Base-by-base conservation (phyloP, 1,284 basidiomycete genomes). In the Austroboletus rostrupii region DNA sequence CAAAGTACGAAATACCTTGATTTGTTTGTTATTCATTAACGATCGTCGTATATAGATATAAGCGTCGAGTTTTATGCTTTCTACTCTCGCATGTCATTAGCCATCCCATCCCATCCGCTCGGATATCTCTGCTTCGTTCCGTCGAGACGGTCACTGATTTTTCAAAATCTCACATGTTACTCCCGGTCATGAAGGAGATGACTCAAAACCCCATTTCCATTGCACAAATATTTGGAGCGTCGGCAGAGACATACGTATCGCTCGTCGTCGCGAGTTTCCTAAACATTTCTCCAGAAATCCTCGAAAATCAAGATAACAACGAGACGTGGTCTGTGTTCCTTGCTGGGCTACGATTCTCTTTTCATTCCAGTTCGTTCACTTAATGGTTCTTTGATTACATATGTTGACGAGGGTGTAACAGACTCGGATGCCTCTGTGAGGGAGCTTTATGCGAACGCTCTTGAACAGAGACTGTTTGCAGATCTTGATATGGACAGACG, bases 51-150 rank as follows among this genome's bases (percentile, higher is more conserved):
- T 50, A 36, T 49, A 92, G 88, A 49, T 85, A 87, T 68, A 91
- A 87, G 60, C 81, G 84, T 53, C 79, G 83, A 12, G 72, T 94
- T 42, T 64, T 92, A 33, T 92, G 87, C 63, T 96, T 80, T 69
- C 67, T 97, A 2, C 69, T 91, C 14, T 96, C 94, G 3, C 96
- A 98, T 66, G 75, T 87, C 44, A 76, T 81, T 33, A 80, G 80
- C 6, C 81, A 89, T 62, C 70, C 75, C 5, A 66, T 79, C 7
- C 65, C 77, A 5, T 53, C 61, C 1, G 75, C 80, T 32, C 81
- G 83, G 48, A 65, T 80, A 13, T 67, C 72, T 9, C 68, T 97
- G 1, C 72, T 97, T 21, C 71, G 69, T 37, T 76, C 79, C 20
- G 64, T 93, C 8, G 72, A 74, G 40, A 71, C 72, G 10, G 77